phyloP scores from a whole-genome alignment of 305 asterid genomes.

The Ajuga reptans region DNA sequence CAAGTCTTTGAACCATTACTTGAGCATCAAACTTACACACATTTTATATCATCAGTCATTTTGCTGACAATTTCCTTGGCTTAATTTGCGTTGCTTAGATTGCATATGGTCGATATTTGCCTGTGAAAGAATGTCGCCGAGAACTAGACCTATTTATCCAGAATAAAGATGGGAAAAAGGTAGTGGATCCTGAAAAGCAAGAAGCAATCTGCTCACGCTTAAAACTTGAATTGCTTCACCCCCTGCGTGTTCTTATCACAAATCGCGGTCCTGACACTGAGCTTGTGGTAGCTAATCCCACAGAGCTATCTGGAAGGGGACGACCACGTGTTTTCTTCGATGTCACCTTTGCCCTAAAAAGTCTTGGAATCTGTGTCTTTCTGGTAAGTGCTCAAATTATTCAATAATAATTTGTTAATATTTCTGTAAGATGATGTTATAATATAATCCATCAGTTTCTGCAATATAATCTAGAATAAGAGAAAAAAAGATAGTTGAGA shows the following conservation, averaged over 20 bases:
- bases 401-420: background rate
- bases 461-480: background rate
- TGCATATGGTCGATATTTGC: constrained; percentile 61
- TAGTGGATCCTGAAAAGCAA: constrained; percentile 73
- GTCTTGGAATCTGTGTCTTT: constrained; percentile 65
- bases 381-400: constrained; percentile 52
- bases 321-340: constrained; percentile 82
- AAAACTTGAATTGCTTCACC: constrained; percentile 75
- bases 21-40: background rate
- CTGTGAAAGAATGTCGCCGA: constrained; percentile 49
- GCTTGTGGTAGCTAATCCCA: constrained; percentile 81
- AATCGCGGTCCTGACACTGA: constrained; percentile 80
- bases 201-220: constrained; percentile 54
- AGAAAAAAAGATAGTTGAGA: background rate
- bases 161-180: constrained; percentile 61
- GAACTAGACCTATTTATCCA: constrained; percentile 68
- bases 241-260: constrained; percentile 62
- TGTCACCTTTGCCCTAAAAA: constrained; percentile 60
- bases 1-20: background rate
- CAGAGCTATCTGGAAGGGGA: constrained; percentile 83
- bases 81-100: constrained; percentile 37
- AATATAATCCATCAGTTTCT: background rate
- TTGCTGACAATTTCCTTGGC: constrained; percentile 9
- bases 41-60: background rate
- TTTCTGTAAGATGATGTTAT: background rate